phyloP scores from a whole-genome alignment of 2,329 filamentous ascomycete species.

The Aspergillus hortae region DNA sequence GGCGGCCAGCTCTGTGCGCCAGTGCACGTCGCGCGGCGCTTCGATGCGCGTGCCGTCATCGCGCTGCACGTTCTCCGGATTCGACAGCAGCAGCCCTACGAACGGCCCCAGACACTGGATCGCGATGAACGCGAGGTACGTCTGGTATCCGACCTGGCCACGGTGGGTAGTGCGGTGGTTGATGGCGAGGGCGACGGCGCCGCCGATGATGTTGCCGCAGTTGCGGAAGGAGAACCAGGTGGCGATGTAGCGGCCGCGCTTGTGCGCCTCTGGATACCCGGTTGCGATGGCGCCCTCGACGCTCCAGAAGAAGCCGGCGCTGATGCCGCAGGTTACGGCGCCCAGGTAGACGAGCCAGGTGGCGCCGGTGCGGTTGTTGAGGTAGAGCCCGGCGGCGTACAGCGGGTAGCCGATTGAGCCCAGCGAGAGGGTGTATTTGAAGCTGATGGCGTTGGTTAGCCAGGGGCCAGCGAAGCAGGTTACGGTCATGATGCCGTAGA shows the following conservation, averaged over 20 bases:
- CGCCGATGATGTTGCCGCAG: slow-evolving; percentile 47
- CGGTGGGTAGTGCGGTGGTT: slow-evolving; percentile 39
- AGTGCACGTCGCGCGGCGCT: slow-evolving; percentile 12
- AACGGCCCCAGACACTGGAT: slow-evolving; percentile 47
- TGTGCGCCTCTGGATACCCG: slow-evolving; percentile 32
- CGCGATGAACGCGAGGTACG: slow-evolving; percentile 46
- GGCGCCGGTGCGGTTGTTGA: slow-evolving; percentile 35
- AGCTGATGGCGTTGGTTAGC: slow-evolving; percentile 15
- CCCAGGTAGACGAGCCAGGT: slow-evolving; percentile 42
- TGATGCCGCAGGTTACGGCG: slow-evolving; percentile 36
- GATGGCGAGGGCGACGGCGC: slow-evolving; percentile 49
- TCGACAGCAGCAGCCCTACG: slow-evolving; percentile 43
- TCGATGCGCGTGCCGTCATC: slow-evolving; percentile 40
- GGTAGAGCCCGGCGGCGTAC: slow-evolving; percentile 40
- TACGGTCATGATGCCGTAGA: slow-evolving; percentile 46
- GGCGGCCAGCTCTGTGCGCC: slow-evolving; percentile 28
- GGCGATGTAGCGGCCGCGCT: slow-evolving; percentile 22
- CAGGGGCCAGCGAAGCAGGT: slow-evolving; percentile 41
- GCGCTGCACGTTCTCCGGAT: slow-evolving; percentile 44
- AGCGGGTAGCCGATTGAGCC: slow-evolving; percentile 44
- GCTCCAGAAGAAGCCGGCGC: slow-evolving; percentile 42
- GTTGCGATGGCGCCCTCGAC: slow-evolving; percentile 41
- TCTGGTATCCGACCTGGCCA: slow-evolving; percentile 24
- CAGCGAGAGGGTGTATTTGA: slow-evolving; percentile 38
- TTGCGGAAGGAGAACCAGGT: slow-evolving; percentile 43